Base-by-base conservation (phyloP, 768 basidiomycete genomes). In the Amanita inopinata region DNA sequence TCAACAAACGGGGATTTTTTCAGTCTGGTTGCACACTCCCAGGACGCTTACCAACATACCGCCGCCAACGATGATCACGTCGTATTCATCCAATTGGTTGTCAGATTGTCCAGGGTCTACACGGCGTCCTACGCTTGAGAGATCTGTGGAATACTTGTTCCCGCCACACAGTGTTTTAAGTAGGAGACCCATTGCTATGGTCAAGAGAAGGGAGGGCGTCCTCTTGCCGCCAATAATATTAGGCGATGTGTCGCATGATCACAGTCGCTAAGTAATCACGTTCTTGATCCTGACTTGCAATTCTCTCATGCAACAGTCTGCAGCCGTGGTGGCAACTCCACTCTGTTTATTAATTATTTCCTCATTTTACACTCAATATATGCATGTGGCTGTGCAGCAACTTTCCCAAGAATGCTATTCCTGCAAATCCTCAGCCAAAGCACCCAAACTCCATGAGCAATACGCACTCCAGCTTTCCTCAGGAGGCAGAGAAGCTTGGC, bases 21-120 rank as follows among this genome's bases (percentile, higher is more conserved):
- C 17, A 39, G n/a, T 9, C 0, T n/a, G n/a, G 12, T 6, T 20
- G 28, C 18, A 9, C 2, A n/a, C n/a, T n/a, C n/a, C n/a, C n/a
- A n/a, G n/a, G n/a, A n/a, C n/a, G n/a, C n/a, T n/a, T 41, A 40
- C 1, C 0, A 38, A 43, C 55, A 11, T 49, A 70, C 75, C 76
- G 52, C 76, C 75, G 19, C 74, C 75, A 35, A 75, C 66, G 37
- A 76, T 53, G 40, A 78, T 64, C 18, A 74, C 58, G 53, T 78
- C 74, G 46, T 64, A 73, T 40, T 68, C 62, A 31, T 56, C 53
- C 14, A 49, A 46, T 11, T 53, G 49, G 11, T 17, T 12, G 2
- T 33, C 37, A 34, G 33, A 9, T 19, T 33, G 33, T 15, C 45
- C 25, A 22, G 33, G 46, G 28, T 44, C 45, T 27, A 46, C 38